Evolutionary conservation across 768 basidiomycete genomes (phyloP).

Genomic region (Cubamyces lactineus): DNA sequence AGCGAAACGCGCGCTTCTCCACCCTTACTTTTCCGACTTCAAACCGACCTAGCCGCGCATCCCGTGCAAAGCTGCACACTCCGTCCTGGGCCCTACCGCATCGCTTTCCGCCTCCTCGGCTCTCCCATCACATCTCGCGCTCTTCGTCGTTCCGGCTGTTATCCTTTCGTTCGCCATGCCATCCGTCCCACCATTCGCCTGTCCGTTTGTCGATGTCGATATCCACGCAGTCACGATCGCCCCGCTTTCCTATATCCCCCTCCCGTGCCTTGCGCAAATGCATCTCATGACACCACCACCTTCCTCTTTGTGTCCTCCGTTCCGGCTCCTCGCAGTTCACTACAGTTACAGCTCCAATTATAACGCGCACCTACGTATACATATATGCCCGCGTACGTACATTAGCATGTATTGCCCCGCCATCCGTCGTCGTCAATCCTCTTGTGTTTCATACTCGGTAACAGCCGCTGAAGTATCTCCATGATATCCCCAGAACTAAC

Average conservation of each 20-base stretch:
- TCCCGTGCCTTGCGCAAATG: not conserved
- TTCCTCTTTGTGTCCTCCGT: not conserved
- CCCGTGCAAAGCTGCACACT: not conserved
- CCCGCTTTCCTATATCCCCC: not conserved
- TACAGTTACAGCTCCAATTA: not conserved
- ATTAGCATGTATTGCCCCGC: not conserved
- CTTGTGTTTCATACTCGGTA: not conserved
- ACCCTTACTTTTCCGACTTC: constrained; percentile 59
- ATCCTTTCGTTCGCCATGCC: not conserved
- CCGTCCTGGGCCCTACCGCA: too few species aligned
- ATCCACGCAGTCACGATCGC: constrained; percentile 1
- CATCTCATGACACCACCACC: not conserved
- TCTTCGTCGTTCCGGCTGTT: constrained; percentile 3
- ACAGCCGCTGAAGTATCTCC: not conserved
- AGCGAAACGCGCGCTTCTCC: constrained; percentile 62
- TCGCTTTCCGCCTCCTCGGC: not conserved
- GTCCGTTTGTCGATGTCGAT: constrained; percentile 4
- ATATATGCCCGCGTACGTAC: not conserved
- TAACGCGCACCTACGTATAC: constrained; percentile 1
- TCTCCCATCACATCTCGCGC: not conserved
- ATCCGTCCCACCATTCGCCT: not conserved
- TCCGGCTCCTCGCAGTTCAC: not conserved
- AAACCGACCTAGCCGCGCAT: constrained; percentile 22
- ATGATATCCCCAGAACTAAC: too few species aligned
- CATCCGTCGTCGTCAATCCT: not conserved